These are phyloP conservation scores for Kluyveromyces lactis DNA, from an alignment of 805 yeast species.

Conservation along the genomic window DNA sequence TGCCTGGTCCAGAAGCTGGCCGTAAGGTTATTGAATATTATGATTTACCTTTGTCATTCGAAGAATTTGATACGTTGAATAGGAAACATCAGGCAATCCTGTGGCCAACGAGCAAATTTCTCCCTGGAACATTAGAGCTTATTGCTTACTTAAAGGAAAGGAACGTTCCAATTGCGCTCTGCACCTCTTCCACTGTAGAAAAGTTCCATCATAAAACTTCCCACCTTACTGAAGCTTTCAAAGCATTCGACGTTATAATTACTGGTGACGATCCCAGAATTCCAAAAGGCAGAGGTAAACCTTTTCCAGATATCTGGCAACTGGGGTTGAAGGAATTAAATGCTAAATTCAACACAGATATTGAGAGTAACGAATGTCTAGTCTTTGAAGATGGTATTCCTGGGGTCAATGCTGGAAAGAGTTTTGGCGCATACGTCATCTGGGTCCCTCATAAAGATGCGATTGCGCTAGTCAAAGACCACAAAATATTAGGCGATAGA, in stretches of 20 bases:
- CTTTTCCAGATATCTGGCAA: slow-evolving; percentile 88
- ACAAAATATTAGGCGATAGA: slow-evolving; percentile 42
- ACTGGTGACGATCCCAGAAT: slow-evolving; percentile 86
- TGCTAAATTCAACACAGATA: slow-evolving; percentile 36
- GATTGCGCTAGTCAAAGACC: slow-evolving; percentile 43
- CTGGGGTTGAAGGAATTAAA: slow-evolving; percentile 70
- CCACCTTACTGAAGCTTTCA: slow-evolving; percentile 57
- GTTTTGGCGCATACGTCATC: slow-evolving; percentile 77
- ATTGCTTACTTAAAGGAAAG: slow-evolving; percentile 42
- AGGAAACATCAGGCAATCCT: slow-evolving; percentile 39
- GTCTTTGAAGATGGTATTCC: slow-evolving; percentile 95
- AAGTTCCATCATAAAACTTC: slow-evolving; percentile 67
- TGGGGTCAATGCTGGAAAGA: slow-evolving; percentile 77
- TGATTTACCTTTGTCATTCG: slow-evolving; percentile 56
- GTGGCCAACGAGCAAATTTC: slow-evolving; percentile 59
- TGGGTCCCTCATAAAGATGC: slow-evolving; percentile 93
- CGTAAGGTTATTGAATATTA: slow-evolving; percentile 59
- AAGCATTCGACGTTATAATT: slow-evolving; percentile 61
- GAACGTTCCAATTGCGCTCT: slow-evolving; percentile 75
- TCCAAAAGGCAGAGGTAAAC: slow-evolving; percentile 84
- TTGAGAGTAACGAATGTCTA: slow-evolving; percentile 69
- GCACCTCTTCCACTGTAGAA: slow-evolving; percentile 66
- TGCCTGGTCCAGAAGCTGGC: slow-evolving; percentile 76
- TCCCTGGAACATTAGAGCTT: slow-evolving; percentile 82
- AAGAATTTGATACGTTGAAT: slow-evolving; percentile 49